Evolutionary conservation across 2,329 filamentous ascomycete genomes (phyloP).

Genomic region (Beauveria asiatica): DNA sequence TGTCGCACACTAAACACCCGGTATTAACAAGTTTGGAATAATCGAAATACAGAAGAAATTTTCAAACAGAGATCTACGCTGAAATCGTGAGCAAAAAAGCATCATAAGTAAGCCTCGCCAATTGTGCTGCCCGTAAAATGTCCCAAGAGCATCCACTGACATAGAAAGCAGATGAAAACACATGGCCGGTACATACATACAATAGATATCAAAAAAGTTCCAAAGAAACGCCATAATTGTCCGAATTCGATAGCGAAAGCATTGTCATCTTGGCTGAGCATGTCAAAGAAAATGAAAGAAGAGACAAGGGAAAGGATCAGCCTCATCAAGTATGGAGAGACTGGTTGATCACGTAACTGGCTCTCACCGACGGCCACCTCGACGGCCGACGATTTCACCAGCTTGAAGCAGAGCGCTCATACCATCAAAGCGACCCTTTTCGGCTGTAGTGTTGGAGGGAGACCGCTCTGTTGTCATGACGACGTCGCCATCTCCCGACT

Average conservation of each 20-base stretch:
- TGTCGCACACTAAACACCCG: background rate
- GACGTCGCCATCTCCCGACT: slow-evolving; percentile 22
- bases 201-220: background rate
- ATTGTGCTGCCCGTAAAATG: background rate
- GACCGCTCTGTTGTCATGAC: slow-evolving; percentile 21
- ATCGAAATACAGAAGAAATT: background rate
- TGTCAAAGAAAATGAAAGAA: background rate
- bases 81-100: background rate
- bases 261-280: background rate
- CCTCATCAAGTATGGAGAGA: background rate
- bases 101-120: background rate
- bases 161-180: background rate
- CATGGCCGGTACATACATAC: background rate
- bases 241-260: background rate
- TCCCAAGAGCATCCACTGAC: background rate
- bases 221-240: background rate
- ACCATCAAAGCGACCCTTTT: slow-evolving; percentile 37
- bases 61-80: slow-evolving; percentile 1
- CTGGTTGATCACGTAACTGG: background rate
- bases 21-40: background rate
- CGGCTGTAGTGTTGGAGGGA: slow-evolving; percentile 21
- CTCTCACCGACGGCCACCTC: slow-evolving; percentile 17
- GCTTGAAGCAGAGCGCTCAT: slow-evolving; percentile 51
- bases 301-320: background rate
- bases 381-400: slow-evolving; percentile 49